Base-by-base conservation (phyloP, 208 protist species). In the Trypanosomatidae sp. region DNA sequence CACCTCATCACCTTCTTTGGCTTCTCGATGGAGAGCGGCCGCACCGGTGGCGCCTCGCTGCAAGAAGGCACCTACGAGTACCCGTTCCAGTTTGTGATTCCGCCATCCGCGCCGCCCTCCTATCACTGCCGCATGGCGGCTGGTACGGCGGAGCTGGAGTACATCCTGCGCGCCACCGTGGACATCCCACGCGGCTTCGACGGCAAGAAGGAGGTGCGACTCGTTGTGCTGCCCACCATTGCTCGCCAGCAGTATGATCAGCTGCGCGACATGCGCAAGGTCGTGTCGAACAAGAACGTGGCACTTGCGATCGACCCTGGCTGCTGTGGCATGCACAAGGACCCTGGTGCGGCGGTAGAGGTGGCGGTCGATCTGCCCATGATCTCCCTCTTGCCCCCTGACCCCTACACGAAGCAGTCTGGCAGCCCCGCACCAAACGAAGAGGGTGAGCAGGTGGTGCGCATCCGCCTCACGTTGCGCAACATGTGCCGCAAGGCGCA, bases 1-100 rank as follows among this genome's bases (percentile, higher is more conserved):
- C 71, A 84, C 47, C 64, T 84, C 71, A 74, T 81, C 74, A 86
- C 81, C 50, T 76, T 83, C 60, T 89, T 86, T 62, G 82, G 81
- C 0, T 83, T 80, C 65, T 83, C 81, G 9, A 78, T 77, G 66
- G 69, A 75, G 62, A 78, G 79, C 62, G 79, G 82, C 8, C 71
- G 76, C 62, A 71, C 70, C 12, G 81, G 79, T 36, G 81, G 81
- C 1, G 82, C 81, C 3, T 73, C 70, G 69, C 76, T 89, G 43
- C 56, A 49, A 46, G 47, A n/a, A 0, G 82, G 79, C 30, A 69
- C 36, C 50, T 88, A 88, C 75, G 68, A 79, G 69, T 88, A 82
- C 62, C 83, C 79, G 12, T 84, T 87, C 12, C 44, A 76, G 44
- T 70, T 84, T n/a, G 60, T 46, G 10, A 64, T 87, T 17, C 79